These are phyloP conservation scores for Mycena vitilis DNA, from an alignment of 768 basidiomycete genomes.

Conservation along the genomic window DNA sequence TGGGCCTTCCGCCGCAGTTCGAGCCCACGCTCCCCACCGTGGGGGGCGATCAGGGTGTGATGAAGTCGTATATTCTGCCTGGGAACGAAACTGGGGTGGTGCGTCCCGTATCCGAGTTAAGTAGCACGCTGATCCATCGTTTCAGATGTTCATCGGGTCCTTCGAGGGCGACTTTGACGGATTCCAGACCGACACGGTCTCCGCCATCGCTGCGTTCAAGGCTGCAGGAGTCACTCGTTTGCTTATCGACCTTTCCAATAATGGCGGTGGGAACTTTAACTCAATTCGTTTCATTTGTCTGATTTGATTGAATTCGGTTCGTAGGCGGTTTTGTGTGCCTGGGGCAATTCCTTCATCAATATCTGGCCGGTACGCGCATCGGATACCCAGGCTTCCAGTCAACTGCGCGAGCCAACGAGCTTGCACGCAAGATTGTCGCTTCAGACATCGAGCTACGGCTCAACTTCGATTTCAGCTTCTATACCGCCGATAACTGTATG, in stretches of 20 bases:
- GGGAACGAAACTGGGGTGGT: slow-evolving; percentile 71
- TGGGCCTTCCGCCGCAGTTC: slow-evolving; percentile 61
- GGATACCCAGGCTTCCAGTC: slow-evolving; percentile 70
- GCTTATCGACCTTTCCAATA: slow-evolving; percentile 70
- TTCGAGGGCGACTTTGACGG: slow-evolving; percentile 62
- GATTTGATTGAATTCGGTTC: slow-evolving; percentile 1
- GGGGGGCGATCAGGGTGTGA: slow-evolving; percentile 60
- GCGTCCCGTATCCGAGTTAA: too few species aligned
- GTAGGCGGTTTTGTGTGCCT: slow-evolving; percentile 72
- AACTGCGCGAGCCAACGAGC: slow-evolving; percentile 62
- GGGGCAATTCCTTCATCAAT: slow-evolving; percentile 69
- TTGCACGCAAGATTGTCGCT: slow-evolving; percentile 70
- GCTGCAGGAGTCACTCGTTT: slow-evolving; percentile 60
- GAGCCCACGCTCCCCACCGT: slow-evolving; percentile 58
- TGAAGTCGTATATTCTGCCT: slow-evolving; percentile 67
- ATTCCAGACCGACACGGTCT: slow-evolving; percentile 64
- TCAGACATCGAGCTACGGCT: slow-evolving; percentile 61
- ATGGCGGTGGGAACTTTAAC: slow-evolving; percentile 58
- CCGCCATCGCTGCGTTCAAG: slow-evolving; percentile 59
- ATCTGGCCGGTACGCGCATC: slow-evolving; percentile 61
- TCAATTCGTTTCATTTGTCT: not conserved
- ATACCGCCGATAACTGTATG: slow-evolving; percentile 66
- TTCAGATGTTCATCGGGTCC: slow-evolving; percentile 73
- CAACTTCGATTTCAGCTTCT: slow-evolving; percentile 50
- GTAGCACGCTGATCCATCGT: too few species aligned